Conservation (phyloP, 2,329 filamentous ascomycete genomes). For the Xylariaceae sp. region DNA sequence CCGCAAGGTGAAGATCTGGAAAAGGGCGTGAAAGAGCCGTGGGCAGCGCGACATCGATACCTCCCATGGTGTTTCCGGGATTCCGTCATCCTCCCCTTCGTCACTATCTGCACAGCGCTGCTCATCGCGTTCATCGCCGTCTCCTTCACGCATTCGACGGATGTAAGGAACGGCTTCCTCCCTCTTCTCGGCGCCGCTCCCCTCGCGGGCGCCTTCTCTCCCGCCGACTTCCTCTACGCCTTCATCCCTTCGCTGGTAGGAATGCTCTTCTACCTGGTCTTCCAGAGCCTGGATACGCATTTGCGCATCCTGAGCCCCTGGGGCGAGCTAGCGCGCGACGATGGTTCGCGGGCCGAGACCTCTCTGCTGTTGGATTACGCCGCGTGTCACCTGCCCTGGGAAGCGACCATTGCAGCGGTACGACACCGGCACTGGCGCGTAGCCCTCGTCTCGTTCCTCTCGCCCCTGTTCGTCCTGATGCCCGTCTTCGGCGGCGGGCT, state of each 20-base stretch:
- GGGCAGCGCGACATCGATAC: constrained; percentile 56
- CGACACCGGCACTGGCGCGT: constrained; percentile 61
- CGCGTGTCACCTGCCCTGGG: constrained; percentile 58
- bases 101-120: constrained; percentile 54
- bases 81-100: constrained; percentile 59
- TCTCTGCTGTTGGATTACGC: constrained; percentile 68
- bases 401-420: constrained; percentile 52
- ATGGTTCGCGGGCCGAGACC: constrained; percentile 56
- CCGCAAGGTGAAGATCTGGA: constrained; percentile 40
- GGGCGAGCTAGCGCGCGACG: constrained; percentile 51
- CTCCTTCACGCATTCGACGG: constrained; percentile 67
- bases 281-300: constrained; percentile 61
- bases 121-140: constrained; percentile 68
- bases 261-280: constrained; percentile 59
- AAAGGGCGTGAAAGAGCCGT: constrained; percentile 45
- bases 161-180: constrained; percentile 63
- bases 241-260: constrained; percentile 67
- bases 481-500: constrained; percentile 64
- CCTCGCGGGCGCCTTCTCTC: constrained; percentile 63
- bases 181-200: constrained; percentile 61
- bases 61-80: constrained; percentile 73
- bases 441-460: constrained; percentile 54
- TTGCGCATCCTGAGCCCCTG: constrained; percentile 65
- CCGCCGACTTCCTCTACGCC: constrained; percentile 82
- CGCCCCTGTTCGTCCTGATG: constrained; percentile 54